Evolutionary conservation across 2,329 filamentous ascomycete genomes (phyloP).

Genomic region (Fusarium avenaceum): DNA sequence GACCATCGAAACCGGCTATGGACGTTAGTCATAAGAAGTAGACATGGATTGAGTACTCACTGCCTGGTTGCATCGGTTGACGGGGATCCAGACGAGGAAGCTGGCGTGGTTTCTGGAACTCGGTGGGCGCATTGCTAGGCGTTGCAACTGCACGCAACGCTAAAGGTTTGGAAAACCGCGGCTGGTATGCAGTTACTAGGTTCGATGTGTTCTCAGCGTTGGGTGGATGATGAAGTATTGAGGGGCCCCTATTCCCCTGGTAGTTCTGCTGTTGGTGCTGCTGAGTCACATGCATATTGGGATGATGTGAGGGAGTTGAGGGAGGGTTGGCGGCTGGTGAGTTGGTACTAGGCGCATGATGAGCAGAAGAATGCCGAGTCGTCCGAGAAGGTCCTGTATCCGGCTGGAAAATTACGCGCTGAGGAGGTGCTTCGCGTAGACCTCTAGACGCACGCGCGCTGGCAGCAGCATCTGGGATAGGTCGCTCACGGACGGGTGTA

Average conservation of each 20-base stretch:
- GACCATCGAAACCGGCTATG: conserved; percentile 75
- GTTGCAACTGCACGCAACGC: conserved; percentile 81
- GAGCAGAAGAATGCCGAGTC: conserved; percentile 68
- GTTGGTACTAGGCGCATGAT: conserved; percentile 54
- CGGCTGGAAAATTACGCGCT: conserved; percentile 86
- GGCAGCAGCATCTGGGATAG: conserved; percentile 65
- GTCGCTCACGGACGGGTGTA: conserved; percentile 68
- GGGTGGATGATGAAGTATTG: conserved; percentile 65
- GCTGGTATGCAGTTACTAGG: conserved; percentile 78
- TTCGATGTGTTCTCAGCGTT: conserved; percentile 70
- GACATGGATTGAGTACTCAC: conserved; percentile 59
- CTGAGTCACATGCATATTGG: conserved; percentile 52
- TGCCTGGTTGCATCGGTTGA: conserved; percentile 70
- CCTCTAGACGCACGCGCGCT: conserved; percentile 72
- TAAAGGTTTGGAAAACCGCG: conserved; percentile 71
- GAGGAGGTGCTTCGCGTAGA: conserved; percentile 85
- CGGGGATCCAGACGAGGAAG: conserved; percentile 56
- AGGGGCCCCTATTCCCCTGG: conserved; percentile 58
- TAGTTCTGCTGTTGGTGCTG: conserved; percentile 47
- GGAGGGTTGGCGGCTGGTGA: conserved; percentile 48
- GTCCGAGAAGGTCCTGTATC: conserved; percentile 77
- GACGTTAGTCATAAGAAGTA: conserved; percentile 25
- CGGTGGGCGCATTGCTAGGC: conserved; percentile 78
- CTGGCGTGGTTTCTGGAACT: conserved; percentile 67
- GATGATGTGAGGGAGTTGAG: conserved; percentile 53